phyloP scores from a whole-genome alignment of 805 yeast species.

The Wickerhamiella sergipiensis region DNA sequence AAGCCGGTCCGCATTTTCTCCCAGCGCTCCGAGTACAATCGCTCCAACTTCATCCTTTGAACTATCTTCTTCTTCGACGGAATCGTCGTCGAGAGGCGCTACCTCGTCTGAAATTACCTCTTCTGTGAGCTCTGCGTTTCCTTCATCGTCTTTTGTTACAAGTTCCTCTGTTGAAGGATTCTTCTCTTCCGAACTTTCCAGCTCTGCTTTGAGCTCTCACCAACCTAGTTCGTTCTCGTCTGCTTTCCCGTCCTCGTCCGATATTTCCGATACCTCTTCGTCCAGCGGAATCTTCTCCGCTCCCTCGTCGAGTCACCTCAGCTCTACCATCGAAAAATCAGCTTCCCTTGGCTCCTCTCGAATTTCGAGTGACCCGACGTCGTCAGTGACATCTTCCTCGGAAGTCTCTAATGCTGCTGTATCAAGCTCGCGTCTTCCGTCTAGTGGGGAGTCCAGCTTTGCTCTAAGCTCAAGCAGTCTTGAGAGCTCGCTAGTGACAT shows the following conservation, averaged over 20 bases:
- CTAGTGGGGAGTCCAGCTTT: not conserved
- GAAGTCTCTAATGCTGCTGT: not conserved
- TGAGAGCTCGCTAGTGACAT: no score
- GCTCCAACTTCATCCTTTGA: not conserved
- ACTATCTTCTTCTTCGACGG: not conserved
- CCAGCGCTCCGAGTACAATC: not conserved
- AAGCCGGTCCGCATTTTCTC: not conserved
- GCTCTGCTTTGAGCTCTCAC: not conserved
- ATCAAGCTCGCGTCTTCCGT: not conserved
- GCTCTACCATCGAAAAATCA: not conserved
- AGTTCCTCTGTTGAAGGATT: not conserved
- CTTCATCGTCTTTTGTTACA: not conserved
- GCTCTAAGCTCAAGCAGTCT: no score
- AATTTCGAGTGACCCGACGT: not conserved
- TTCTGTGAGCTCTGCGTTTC: not conserved
- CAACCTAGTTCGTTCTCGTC: not conserved
- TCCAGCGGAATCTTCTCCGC: not conserved
- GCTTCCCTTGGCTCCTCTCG: not conserved
- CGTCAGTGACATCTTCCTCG: not conserved
- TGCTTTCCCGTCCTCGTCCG: not conserved
- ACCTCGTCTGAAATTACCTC: not conserved
- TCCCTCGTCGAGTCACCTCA: not conserved
- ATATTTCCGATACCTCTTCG: not conserved
- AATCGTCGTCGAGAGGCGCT: not conserved
- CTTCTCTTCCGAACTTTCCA: not conserved